phyloP scores from a whole-genome alignment of 2,329 filamentous ascomycete species.

The Fusarium caatingaense region DNA sequence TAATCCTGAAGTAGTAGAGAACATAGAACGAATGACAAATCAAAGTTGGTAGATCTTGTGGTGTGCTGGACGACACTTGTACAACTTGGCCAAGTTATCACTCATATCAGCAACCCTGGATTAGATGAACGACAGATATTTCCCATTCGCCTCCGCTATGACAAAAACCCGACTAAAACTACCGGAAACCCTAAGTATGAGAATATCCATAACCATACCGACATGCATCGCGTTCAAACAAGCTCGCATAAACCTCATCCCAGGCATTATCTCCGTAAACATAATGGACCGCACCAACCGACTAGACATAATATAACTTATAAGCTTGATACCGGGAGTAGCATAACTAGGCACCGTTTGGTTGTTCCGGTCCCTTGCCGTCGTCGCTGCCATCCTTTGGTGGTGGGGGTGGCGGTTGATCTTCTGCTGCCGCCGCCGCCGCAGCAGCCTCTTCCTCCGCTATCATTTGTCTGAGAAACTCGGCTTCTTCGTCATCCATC shows the following conservation, averaged over 20 bases:
- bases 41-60: background rate
- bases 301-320: conserved; percentile 10
- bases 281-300: conserved; percentile 1
- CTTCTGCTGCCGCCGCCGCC: background rate
- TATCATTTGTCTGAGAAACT: conserved; percentile 26
- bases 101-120: background rate
- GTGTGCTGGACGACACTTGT: background rate
- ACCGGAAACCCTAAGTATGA: conserved; percentile 32
- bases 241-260: conserved; percentile 32
- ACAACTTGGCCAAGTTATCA: background rate
- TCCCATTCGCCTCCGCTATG: conserved; percentile 53
- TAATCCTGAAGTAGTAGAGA: background rate
- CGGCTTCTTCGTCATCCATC: conserved; percentile 24
- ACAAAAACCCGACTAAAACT: conserved; percentile 37
- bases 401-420: conserved; percentile 22
- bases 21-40: too few species aligned
- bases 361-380: conserved; percentile 27
- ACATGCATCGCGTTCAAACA: conserved; percentile 33
- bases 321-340: conserved; percentile 1
- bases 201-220: conserved; percentile 33
- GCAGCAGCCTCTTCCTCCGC: conserved; percentile 11
- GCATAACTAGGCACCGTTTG: conserved; percentile 34
- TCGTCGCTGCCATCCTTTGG: conserved; percentile 40
- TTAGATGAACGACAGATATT: conserved; percentile 13
- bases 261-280: conserved; percentile 40